Base-by-base conservation (phyloP, 2,329 filamentous ascomycete species). In the Fusarium oligoseptatum region DNA sequence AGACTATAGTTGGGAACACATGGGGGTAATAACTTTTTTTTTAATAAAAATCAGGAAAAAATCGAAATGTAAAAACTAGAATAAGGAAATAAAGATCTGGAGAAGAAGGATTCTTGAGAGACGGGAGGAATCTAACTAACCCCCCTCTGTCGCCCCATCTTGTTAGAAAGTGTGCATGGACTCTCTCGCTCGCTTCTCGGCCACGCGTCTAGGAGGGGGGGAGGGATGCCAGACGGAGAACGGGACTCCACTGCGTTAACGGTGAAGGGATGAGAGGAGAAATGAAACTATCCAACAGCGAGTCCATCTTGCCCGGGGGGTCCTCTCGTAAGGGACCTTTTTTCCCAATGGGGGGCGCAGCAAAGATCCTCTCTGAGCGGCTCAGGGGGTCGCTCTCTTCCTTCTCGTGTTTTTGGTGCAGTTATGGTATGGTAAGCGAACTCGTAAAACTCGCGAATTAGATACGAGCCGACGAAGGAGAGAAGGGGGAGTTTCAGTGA, bases 271-370 rank as follows among this genome's bases (percentile, higher is more conserved):
- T 52, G 71, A 34, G 50, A 52, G 43, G 43, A 64, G 58, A 74
- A 74, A 73, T 74, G 68, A 67, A 73, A 64, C 57, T 74, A 55
- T 55, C 27, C 57, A 48, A 69, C 29, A 68, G 37, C 56, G 64
- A 72, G 39, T n/a, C 27, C 68, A 60, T 74, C 56, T 43, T 43
- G 29, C 20, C 22, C 41, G 36, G 67, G 67, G 43, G 43, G 12
- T 36, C 34, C 12, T 48, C 43, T 41, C 36, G 55, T 37, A 20
- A 48, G 48, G 15, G 20, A n/a, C 29, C 14, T 45, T 17, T 17
- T 45, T 48, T 15, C 43, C 20, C 20, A 48, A n/a, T 34, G 22
- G 34, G 48, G 48, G 69, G 68, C 68, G 60, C 22, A 67, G 69
- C 58, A 67, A 11, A 29, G 50, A 11, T 55, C 50, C 50, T n/a